These are phyloP conservation scores for Suillus subalutaceus DNA, from an alignment of 768 basidiomycete species.

Conservation along the genomic window DNA sequence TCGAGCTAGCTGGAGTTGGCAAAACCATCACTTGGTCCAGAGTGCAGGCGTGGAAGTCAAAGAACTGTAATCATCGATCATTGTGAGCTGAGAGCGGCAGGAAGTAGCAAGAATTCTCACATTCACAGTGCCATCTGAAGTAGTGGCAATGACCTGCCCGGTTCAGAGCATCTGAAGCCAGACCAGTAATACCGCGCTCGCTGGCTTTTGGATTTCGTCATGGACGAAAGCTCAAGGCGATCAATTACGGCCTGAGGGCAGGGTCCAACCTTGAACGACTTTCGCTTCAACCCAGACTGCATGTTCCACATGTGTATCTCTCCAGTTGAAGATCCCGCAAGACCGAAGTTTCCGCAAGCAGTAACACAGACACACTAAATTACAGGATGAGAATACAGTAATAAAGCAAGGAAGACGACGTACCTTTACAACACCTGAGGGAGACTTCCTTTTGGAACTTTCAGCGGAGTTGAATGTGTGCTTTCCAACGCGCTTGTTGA, in stretches of 20 bases:
- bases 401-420: slow-evolving; percentile 17
- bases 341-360: slow-evolving; percentile 93
- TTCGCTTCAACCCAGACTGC: slow-evolving; percentile 89
- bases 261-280: slow-evolving; percentile 69
- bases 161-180: slow-evolving; percentile 88
- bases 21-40: slow-evolving; percentile 69
- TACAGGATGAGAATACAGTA: background rate
- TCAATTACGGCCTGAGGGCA: slow-evolving; percentile 57
- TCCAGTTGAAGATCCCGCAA: slow-evolving; percentile 82
- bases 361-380: slow-evolving; percentile 81
- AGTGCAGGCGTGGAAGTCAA: slow-evolving; percentile 89
- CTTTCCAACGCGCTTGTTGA: slow-evolving; percentile 80
- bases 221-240: slow-evolving; percentile 41
- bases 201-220: slow-evolving; percentile 44
- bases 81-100: slow-evolving; percentile 7
- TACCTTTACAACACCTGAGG: slow-evolving; percentile 75
- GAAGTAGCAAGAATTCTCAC: slow-evolving; percentile 47
- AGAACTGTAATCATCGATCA: slow-evolving; percentile 63
- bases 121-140: slow-evolving; percentile 86
- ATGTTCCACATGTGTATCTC: slow-evolving; percentile 93
- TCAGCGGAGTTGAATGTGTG: slow-evolving; percentile 65
- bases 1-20: slow-evolving; percentile 68
- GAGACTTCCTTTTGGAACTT: slow-evolving; percentile 47
- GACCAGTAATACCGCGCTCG: slow-evolving; percentile 70
- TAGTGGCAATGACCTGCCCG: slow-evolving; percentile 77